Evolutionary conservation across 176 grass and related monocot genomes (phyloP).

Genomic region (Lolium perenne): DNA sequence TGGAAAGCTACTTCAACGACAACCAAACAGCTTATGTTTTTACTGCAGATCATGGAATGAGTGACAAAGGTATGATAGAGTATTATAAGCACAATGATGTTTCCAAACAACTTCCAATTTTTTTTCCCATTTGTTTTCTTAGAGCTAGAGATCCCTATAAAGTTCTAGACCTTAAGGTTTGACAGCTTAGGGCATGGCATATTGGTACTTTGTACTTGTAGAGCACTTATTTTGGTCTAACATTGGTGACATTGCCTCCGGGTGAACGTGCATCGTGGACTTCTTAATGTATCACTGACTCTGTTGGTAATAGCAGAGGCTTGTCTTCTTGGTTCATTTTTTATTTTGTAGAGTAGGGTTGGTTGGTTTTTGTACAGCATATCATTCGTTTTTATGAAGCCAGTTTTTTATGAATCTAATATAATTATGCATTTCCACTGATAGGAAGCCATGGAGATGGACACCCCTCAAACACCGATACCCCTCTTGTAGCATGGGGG

Average conservation of each 20-base stretch:
- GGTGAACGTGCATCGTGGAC: slow-evolving; percentile 7
- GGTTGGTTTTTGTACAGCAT: slow-evolving; percentile 4
- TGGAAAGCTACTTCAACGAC: slow-evolving; percentile 94
- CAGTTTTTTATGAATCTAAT: slow-evolving; percentile 13
- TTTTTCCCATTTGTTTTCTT: slow-evolving; percentile 17
- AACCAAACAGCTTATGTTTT: slow-evolving; percentile 86
- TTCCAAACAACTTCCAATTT: slow-evolving; percentile 10
- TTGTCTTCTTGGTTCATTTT: slow-evolving; percentile 35
- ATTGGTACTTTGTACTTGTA: slow-evolving; percentile 7
- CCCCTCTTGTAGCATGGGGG: slow-evolving; percentile 94
- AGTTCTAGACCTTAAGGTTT: slow-evolving; percentile 26
- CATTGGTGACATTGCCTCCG: slow-evolving; percentile 6
- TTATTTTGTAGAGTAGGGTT: slow-evolving; percentile 10
- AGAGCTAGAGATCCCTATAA: slow-evolving; percentile 11
- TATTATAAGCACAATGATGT: slow-evolving; percentile 11
- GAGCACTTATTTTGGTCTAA: slow-evolving; percentile 33
- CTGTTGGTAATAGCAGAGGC: slow-evolving; percentile 31
- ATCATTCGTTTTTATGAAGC: slow-evolving; percentile 14
- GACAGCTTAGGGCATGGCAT: slow-evolving; percentile 16
- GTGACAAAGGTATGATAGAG: slow-evolving; percentile 79
- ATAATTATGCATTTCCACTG: slow-evolving; percentile 37
- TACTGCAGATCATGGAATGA: slow-evolving; percentile 99
- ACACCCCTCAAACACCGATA: slow-evolving; percentile 92
- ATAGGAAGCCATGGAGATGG: slow-evolving; percentile 98
- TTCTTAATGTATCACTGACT: slow-evolving; percentile 15